phyloP scores from a whole-genome alignment of 2,329 filamentous ascomycete species.

The Lizonia empirigonia region DNA sequence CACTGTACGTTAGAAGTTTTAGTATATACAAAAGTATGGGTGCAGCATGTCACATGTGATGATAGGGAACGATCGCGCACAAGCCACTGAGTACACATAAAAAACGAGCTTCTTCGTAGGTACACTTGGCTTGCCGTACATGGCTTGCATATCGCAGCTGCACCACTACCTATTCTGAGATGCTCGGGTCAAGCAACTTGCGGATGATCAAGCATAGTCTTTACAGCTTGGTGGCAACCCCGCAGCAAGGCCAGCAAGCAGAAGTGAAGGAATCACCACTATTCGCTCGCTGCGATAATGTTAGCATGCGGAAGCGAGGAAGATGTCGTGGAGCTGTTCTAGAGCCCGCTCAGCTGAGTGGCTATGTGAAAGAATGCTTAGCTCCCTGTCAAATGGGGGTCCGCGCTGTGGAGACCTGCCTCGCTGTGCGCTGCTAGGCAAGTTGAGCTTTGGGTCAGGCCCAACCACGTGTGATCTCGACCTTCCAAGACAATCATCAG shows the following conservation, averaged over 20 bases:
- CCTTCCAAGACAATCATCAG: not conserved
- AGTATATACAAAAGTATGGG: too few species aligned
- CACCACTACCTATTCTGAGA: constrained; percentile 8
- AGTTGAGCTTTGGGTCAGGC: too few species aligned
- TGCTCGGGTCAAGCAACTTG: not conserved
- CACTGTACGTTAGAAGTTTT: too few species aligned
- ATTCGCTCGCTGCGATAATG: constrained; percentile 3
- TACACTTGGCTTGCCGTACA: too few species aligned
- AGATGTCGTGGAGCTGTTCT: constrained; percentile 20
- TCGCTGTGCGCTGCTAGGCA: too few species aligned
- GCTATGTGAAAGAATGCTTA: constrained; percentile 3
- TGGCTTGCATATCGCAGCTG: constrained; percentile 9
- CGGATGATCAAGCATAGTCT: constrained; percentile 1
- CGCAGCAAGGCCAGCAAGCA: constrained; percentile 5
- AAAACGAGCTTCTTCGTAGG: too few species aligned
- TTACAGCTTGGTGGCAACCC: not conserved
- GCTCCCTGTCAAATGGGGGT: not conserved
- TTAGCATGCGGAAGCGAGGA: constrained; percentile 15
- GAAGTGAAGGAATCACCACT: not conserved
- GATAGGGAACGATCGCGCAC: too few species aligned
- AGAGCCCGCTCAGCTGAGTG: constrained; percentile 26
- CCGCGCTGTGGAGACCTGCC: not conserved
- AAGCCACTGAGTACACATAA: not conserved
- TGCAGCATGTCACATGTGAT: too few species aligned
- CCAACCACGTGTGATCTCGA: constrained; percentile 3